Evolutionary conservation across 805 yeast species (phyloP).

Genomic region (Wickerhamomyces pijperi): DNA sequence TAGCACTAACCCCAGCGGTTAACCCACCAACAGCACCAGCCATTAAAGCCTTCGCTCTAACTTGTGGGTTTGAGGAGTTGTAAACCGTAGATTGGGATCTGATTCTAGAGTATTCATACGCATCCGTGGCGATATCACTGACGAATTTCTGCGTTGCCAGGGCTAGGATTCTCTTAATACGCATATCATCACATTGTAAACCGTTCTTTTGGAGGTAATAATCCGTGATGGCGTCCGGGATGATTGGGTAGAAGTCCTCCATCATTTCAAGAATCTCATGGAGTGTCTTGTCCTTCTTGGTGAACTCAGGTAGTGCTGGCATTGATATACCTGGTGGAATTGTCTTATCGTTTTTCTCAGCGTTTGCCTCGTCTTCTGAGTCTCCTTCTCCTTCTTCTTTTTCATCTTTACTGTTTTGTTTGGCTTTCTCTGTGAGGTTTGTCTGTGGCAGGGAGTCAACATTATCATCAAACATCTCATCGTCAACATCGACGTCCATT

Average conservation of each 20-base stretch:
- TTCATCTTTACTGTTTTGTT: neutral
- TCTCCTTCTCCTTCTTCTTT: slow-evolving; percentile 4
- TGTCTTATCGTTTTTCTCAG: slow-evolving; percentile 5
- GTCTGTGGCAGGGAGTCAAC: slow-evolving; percentile 4
- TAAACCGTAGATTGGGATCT: slow-evolving; percentile 83
- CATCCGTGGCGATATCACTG: slow-evolving; percentile 90
- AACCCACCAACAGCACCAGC: slow-evolving; percentile 43
- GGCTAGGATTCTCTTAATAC: slow-evolving; percentile 67
- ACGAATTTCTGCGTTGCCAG: slow-evolving; percentile 94
- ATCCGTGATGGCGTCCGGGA: slow-evolving; percentile 94
- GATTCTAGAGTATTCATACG: slow-evolving; percentile 89
- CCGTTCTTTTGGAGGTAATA: slow-evolving; percentile 83
- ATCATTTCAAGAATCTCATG: slow-evolving; percentile 77
- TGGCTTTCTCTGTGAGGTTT: too few species aligned
- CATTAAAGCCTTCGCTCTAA: slow-evolving; percentile 65
- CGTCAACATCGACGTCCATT: slow-evolving; percentile 17
- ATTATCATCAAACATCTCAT: slow-evolving; percentile 17
- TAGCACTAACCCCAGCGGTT: slow-evolving; percentile 31
- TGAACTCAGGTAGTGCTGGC: slow-evolving; percentile 49
- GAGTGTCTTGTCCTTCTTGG: slow-evolving; percentile 71
- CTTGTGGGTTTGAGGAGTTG: slow-evolving; percentile 76
- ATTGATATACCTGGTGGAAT: slow-evolving; percentile 7
- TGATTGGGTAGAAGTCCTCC: slow-evolving; percentile 92
- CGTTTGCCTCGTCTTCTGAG: slow-evolving; percentile 6
- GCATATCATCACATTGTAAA: slow-evolving; percentile 64